A percentile compares a stretch with the other conserved stretches of the same genome.
These are phyloP conservation scores for Fusarium sp. DNA, from an alignment of 2,329 filamentous ascomycete genomes.

Conservation along the genomic window DNA sequence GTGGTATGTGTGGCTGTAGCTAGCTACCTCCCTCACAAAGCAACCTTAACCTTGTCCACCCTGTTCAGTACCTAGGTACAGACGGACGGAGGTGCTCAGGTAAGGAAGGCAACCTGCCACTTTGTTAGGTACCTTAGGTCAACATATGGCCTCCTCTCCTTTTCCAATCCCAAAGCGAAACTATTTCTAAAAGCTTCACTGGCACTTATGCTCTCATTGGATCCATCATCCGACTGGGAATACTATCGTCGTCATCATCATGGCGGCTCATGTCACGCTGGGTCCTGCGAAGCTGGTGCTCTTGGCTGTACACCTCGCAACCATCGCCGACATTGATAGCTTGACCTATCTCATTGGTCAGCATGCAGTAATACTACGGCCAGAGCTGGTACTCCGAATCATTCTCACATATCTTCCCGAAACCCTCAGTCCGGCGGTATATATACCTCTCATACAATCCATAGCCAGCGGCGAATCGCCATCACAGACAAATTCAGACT, in stretches of 20 bases:
- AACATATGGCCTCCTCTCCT: constrained; percentile 2
- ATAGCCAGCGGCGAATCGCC: constrained; percentile 60
- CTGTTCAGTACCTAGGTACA: neutral
- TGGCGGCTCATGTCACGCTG: constrained; percentile 50
- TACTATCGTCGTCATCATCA: constrained; percentile 8
- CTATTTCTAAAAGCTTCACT: neutral
- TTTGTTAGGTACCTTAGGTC: constrained; percentile 18
- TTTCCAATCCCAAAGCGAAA: neutral
- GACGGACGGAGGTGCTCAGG: neutral
- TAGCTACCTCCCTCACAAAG: neutral
- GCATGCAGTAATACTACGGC: constrained; percentile 66
- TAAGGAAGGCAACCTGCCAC: constrained; percentile 12
- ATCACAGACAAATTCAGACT: constrained; percentile 48
- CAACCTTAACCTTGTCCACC: neutral
- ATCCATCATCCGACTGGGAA: neutral
- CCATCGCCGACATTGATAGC: constrained; percentile 70
- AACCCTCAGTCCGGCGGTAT: constrained; percentile 68
- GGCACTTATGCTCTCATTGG: neutral
- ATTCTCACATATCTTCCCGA: constrained; percentile 82
- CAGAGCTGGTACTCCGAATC: constrained; percentile 74
- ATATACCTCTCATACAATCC: constrained; percentile 68
- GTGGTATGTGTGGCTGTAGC: constrained; percentile 14
- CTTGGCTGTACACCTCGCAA: constrained; percentile 75
- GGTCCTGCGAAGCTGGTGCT: constrained; percentile 76
- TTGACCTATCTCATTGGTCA: constrained; percentile 68